These are phyloP conservation scores for Ruellia speciosa DNA, from an alignment of 305 asterid genomes.

Conservation along the genomic window DNA sequence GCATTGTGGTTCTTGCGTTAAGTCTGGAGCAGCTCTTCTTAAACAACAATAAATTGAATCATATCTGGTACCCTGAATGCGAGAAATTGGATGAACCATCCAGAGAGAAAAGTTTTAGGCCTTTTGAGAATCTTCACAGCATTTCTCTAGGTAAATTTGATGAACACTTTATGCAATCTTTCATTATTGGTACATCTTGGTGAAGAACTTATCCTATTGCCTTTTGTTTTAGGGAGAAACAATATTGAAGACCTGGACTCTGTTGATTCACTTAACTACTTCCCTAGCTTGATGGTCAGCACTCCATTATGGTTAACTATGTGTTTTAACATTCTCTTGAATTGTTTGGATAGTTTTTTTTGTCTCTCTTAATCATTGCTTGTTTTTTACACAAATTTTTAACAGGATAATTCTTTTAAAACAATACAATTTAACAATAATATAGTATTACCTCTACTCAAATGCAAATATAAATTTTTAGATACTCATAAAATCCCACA, in stretches of 20 bases:
- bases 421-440: no score
- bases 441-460: no score
- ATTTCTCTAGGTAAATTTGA: constrained; percentile 63
- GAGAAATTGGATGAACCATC: constrained; percentile 28
- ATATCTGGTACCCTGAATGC: constrained; percentile 53
- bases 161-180: constrained; percentile 6
- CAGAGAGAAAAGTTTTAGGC: constrained; percentile 30
- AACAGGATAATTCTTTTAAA: no score
- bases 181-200: constrained; percentile 19
- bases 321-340: not conserved
- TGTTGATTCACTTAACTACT: constrained; percentile 66
- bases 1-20: constrained; percentile 26
- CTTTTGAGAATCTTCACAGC: constrained; percentile 59
- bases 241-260: constrained; percentile 58
- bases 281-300: constrained; percentile 76
- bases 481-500: no score
- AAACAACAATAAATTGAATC: constrained; percentile 60
- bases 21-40: constrained; percentile 85
- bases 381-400: no score
- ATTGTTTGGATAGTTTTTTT: not conserved
- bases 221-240: constrained; percentile 59
- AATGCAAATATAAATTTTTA: no score
- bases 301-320: constrained; percentile 9
- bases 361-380: no score
- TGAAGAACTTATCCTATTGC: constrained; percentile 22